Evolutionary conservation across 2,329 filamentous ascomycete genomes (phyloP).

Genomic region (Microdochium nivale): DNA sequence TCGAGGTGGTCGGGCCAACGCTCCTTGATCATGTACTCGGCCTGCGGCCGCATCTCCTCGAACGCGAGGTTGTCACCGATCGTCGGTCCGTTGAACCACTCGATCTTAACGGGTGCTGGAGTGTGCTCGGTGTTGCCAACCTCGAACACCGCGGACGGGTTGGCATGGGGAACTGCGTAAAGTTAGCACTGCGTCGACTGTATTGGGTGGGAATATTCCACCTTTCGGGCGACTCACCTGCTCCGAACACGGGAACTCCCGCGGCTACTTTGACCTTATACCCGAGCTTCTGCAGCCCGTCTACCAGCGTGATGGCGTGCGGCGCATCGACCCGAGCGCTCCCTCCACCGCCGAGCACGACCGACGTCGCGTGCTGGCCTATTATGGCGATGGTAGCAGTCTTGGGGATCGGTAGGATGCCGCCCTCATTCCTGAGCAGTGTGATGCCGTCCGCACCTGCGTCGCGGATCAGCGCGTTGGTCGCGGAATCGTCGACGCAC

Average conservation of each 20-base stretch:
- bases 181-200: background rate
- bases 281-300: constrained; percentile 47
- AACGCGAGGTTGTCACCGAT: background rate
- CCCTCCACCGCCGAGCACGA: constrained; percentile 54
- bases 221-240: constrained; percentile 35
- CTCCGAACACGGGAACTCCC: constrained; percentile 56
- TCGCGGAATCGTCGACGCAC: constrained; percentile 53
- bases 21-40: constrained; percentile 57
- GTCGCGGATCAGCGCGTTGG: constrained; percentile 45
- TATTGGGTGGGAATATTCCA: too few relatives aligned
- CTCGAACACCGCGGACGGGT: constrained; percentile 50
- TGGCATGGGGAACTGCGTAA: background rate
- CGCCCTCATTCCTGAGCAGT: constrained; percentile 62
- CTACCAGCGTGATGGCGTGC: constrained; percentile 63
- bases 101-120: constrained; percentile 51
- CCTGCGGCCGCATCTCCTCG: constrained; percentile 57
- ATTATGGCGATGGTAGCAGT: constrained; percentile 37
- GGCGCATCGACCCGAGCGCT: constrained; percentile 53
- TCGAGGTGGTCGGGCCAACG: constrained; percentile 57
- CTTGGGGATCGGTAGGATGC: constrained; percentile 53
- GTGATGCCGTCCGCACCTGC: constrained; percentile 66
- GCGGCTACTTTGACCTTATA: constrained; percentile 33
- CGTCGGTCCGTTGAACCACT: constrained; percentile 46
- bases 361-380: constrained; percentile 47
- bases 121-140: constrained; percentile 49